Evolutionary conservation across 768 basidiomycete genomes (phyloP).

Genomic region (Leccinum barrowsii): DNA sequence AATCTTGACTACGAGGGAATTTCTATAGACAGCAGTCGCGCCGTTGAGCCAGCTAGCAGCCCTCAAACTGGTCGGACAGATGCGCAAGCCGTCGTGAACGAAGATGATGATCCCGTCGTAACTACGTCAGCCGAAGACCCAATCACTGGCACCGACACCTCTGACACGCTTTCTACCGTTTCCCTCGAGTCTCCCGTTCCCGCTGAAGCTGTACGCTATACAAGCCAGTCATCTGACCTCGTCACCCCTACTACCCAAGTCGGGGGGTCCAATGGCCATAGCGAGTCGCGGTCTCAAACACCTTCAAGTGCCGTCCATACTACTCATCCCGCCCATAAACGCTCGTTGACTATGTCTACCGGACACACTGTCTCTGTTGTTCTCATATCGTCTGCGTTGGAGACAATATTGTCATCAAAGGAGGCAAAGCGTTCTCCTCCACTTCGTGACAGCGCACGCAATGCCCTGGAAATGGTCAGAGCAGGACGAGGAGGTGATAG

Average conservation of each 20-base stretch:
- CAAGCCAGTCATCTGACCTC: slow-evolving; percentile 5
- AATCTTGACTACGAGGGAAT: neutral
- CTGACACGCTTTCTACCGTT: slow-evolving; percentile 9
- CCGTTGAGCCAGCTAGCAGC: neutral
- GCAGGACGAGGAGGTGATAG: slow-evolving; percentile 68
- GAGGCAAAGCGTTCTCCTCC: slow-evolving; percentile 81
- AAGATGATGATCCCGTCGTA: slow-evolving; percentile 2
- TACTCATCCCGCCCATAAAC: slow-evolving; percentile 39
- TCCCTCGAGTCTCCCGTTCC: slow-evolving; percentile 1
- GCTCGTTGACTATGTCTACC: slow-evolving; percentile 60
- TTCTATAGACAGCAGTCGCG: neutral
- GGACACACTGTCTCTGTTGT: slow-evolving; percentile 76
- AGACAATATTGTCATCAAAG: slow-evolving; percentile 81
- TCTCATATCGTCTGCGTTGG: slow-evolving; percentile 79
- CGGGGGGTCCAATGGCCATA: slow-evolving; percentile 12
- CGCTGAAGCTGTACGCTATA: slow-evolving; percentile 4
- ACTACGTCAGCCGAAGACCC: neutral
- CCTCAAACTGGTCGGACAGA: neutral
- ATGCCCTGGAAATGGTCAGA: slow-evolving; percentile 78
- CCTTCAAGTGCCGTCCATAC: slow-evolving; percentile 16
- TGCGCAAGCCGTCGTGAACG: neutral
- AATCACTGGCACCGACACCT: neutral
- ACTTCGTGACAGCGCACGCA: slow-evolving; percentile 80
- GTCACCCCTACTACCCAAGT: slow-evolving; percentile 5
- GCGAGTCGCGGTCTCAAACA: slow-evolving; percentile 16